Base-by-base conservation (phyloP, 768 basidiomycete genomes). In the Calvatia gigantea region DNA sequence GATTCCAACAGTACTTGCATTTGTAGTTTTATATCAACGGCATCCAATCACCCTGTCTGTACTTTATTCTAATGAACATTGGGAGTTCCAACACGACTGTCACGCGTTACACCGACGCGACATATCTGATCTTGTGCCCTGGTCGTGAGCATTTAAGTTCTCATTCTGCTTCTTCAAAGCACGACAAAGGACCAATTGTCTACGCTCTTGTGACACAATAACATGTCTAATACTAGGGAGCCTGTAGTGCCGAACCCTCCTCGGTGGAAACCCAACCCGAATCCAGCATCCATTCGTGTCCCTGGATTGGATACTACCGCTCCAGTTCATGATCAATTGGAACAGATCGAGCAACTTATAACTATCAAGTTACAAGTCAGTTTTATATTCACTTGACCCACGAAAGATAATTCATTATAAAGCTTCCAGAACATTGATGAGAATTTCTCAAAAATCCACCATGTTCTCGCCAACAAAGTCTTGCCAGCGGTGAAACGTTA, bases 271-370 rank as follows among this genome's bases (percentile, higher is more conserved):
- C 87, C 89, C 6, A 82, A 76, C 27, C 59, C 74, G 4, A 80
- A 91, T 67, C 85, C 89, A 15, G 62, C 77, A 1, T 76, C 78
- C 42, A 91, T 93, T 51, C 66, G 74, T 12, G 75, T 92, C 2
- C 85, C 89, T 6, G 90, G 91, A 0, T 75, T 93, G 33, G 87
- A 93, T 62, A 81, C 79, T 0, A 75, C 73, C 8, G 87, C 88
- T 21, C 77, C 88, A 19, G 73, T 84, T 23, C 80, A 80, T 57
- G 92, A 87, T 64, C 94, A 97, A 73, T 87, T 94, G 51, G 93
- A 96, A 64, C 91, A 95, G 70, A 92, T 97, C 56, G 95, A 98
- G 70, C 95, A 97, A 67, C 78, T 95, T 64, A 95, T 96, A 58
- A 94, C 95, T 7, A 79, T 94, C 50, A 88, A 94, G 61, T 76